Evolutionary conservation across 176 grass and related monocot species (phyloP), one percentile per base, ranked within the genome.

Genomic region (Zizania latifolia): DNA sequence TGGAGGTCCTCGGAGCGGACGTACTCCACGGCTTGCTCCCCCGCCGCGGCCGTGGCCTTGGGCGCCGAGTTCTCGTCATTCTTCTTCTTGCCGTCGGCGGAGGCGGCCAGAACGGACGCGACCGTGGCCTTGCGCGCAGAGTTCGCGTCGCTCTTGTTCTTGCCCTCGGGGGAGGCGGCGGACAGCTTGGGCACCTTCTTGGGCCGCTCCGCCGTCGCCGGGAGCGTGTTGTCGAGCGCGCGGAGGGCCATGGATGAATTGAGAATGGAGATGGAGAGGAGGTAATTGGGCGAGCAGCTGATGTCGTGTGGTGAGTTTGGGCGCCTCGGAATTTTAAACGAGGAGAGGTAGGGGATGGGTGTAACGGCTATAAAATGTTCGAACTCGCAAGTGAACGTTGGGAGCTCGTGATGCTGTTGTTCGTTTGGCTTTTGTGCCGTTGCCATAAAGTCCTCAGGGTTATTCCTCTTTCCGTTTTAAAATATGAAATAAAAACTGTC

Each of bases 181-280:
- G 79, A 64, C 31, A 88, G 71, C 86, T 99, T 99, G 14, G 89
- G 57, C 19, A 84, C 45, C 82, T 99, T 99, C 80, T 82, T 99
- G 53, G 92, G 86, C 21, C 92, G 81, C 65, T 94, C 85, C 45
- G 80, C 21, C 22, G 75, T 46, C 64, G 81, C 29, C 37, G 92
- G 92, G 44, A 94, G 80, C 41, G 82, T 84, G 65, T 99, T 99
- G 78, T 99, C 95, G 4, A 99, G 82, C 38, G 89, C 76, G 36
- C 95, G 86, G 45, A 99, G 92, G 15, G 95, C 84, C 95, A 99
- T 94, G 38, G 39, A 2, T 59, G 30, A 26, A 4, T 45, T 16
- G 53, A 41, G 67, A 57, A 40, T 65, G 31, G 50, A 70, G 72
- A 58, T 8, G 11, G 57, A 32, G 30, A 24, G 31, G 62, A 1